Conservation (phyloP, 176 grass and related monocot genomes). For the Oryza coarctata region DNA sequence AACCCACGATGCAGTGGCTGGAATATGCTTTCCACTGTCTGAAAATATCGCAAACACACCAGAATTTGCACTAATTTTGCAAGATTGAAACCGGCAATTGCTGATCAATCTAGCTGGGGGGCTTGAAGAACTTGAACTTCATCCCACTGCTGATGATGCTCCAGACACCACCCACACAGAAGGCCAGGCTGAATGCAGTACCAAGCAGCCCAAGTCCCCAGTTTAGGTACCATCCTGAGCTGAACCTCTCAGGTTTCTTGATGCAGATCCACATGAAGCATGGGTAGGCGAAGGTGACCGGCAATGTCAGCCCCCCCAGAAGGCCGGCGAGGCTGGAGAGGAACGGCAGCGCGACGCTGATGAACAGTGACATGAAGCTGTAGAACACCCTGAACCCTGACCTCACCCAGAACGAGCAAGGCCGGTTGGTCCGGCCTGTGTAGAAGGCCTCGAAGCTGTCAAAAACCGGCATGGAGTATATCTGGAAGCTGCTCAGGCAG, state of each 20-base stretch:
- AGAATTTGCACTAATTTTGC: slow-evolving; percentile 14
- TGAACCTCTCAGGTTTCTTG: slow-evolving; percentile 85
- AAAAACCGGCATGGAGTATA: slow-evolving; percentile 98
- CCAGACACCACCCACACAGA: slow-evolving; percentile 81
- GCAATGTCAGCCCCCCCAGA: slow-evolving; percentile 75
- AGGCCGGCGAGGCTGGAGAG: slow-evolving; percentile 88
- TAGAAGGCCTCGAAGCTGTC: slow-evolving; percentile 94
- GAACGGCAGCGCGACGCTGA: slow-evolving; percentile 79
- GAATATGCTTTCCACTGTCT: not conserved
- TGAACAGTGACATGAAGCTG: slow-evolving; percentile 89
- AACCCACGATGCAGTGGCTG: not conserved
- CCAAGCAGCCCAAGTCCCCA: slow-evolving; percentile 76
- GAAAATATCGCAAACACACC: not conserved
- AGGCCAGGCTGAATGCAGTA: slow-evolving; percentile 74
- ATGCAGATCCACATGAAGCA: slow-evolving; percentile 98
- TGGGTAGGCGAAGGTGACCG: slow-evolving; percentile 90
- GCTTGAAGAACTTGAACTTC: slow-evolving; percentile 96
- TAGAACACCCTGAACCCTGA: slow-evolving; percentile 89
- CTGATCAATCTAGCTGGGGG: slow-evolving; percentile 53
- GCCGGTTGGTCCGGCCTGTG: slow-evolving; percentile 85
- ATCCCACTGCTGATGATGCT: slow-evolving; percentile 87
- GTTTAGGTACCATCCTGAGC: slow-evolving; percentile 91
- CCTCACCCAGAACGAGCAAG: slow-evolving; percentile 82
- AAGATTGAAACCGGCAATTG: not conserved
- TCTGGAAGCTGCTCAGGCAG: slow-evolving; percentile 98